These are phyloP conservation scores for Sonneratia caseolaris DNA, from an alignment of 345 rosid genomes.

Conservation along the genomic window DNA sequence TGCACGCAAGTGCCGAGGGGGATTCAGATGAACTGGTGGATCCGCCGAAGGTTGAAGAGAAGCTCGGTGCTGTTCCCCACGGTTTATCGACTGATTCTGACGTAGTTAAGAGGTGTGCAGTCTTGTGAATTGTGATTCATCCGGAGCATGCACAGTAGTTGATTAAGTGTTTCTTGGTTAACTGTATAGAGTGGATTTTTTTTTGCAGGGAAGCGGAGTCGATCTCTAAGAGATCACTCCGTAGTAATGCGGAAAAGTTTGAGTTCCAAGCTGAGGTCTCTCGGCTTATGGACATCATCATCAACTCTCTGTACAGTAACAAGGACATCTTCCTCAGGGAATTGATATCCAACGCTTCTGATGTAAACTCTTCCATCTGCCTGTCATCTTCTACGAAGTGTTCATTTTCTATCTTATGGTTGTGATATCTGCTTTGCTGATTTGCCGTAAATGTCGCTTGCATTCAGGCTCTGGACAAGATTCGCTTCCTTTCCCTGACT, in stretches of 20 bases:
- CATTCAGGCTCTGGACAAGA: slow-evolving; percentile 84
- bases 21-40: slow-evolving; percentile 44
- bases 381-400: neutral
- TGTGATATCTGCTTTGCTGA: neutral
- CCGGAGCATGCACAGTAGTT: neutral
- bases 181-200: neutral
- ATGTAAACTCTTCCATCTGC: slow-evolving; percentile 37
- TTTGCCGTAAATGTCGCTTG: slow-evolving; percentile 8
- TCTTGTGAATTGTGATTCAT: neutral
- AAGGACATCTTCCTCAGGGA: slow-evolving; percentile 97
- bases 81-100: slow-evolving; percentile 96
- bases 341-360: slow-evolving; percentile 96
- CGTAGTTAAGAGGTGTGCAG: slow-evolving; percentile 60
- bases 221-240: slow-evolving; percentile 78
- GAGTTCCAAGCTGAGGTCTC: slow-evolving; percentile 99
- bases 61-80: slow-evolving; percentile 78
- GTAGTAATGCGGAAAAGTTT: slow-evolving; percentile 78
- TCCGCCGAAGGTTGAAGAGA: slow-evolving; percentile 95
- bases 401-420: neutral
- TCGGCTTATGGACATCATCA: slow-evolving; percentile 92
- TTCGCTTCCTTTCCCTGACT: slow-evolving; percentile 85
- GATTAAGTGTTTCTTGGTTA: neutral
- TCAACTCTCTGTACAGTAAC: slow-evolving; percentile 97
- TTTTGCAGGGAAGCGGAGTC: slow-evolving; percentile 78
- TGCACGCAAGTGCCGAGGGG: slow-evolving; percentile 72